A percentile compares a stretch with the other conserved stretches of the same genome.
phyloP scores from a whole-genome alignment of 1,284 basidiomycete species.

The Peniophora sp. region DNA sequence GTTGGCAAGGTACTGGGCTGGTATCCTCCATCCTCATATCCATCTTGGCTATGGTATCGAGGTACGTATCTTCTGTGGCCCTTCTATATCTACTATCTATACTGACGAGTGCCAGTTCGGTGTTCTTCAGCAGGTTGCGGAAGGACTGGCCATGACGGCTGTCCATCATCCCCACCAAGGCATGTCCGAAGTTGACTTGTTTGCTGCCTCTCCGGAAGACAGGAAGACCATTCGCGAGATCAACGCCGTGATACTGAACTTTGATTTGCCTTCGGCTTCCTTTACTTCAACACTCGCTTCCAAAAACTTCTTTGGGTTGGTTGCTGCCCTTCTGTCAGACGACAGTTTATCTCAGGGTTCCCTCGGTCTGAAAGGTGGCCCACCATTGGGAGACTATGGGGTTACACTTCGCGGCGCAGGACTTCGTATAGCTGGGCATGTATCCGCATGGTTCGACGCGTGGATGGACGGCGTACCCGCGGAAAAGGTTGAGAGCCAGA shows the following conservation, averaged over 20 bases:
- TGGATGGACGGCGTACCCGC: slow-evolving; percentile 20
- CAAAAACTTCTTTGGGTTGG: slow-evolving; percentile 28
- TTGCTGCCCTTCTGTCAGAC: slow-evolving; percentile 29
- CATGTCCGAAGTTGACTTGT: slow-evolving; percentile 11
- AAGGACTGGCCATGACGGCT: slow-evolving; percentile 34
- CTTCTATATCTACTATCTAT: too few species aligned
- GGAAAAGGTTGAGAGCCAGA: slow-evolving; percentile 19
- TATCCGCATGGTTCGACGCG: slow-evolving; percentile 40
- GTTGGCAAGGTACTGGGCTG: slow-evolving; percentile 51
- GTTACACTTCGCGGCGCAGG: slow-evolving; percentile 28
- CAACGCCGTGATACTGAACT: too few species aligned
- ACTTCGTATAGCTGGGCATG: slow-evolving; percentile 32
- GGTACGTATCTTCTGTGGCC: too few species aligned
- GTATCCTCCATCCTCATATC: slow-evolving; percentile 58
- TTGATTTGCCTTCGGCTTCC: neutral
- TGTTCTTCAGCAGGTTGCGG: slow-evolving; percentile 52
- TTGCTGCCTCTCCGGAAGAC: neutral
- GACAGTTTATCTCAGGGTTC: slow-evolving; percentile 25
- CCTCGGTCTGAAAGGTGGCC: slow-evolving; percentile 33
- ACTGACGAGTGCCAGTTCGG: slow-evolving; percentile 27
- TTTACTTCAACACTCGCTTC: too few species aligned
- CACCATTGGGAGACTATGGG: slow-evolving; percentile 15
- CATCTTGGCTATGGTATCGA: slow-evolving; percentile 59
- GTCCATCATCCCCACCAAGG: slow-evolving; percentile 23
- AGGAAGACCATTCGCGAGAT: too few species aligned